Conservation (phyloP, 352 stramenopile species). For the Halophytophthora polymorphica region DNA sequence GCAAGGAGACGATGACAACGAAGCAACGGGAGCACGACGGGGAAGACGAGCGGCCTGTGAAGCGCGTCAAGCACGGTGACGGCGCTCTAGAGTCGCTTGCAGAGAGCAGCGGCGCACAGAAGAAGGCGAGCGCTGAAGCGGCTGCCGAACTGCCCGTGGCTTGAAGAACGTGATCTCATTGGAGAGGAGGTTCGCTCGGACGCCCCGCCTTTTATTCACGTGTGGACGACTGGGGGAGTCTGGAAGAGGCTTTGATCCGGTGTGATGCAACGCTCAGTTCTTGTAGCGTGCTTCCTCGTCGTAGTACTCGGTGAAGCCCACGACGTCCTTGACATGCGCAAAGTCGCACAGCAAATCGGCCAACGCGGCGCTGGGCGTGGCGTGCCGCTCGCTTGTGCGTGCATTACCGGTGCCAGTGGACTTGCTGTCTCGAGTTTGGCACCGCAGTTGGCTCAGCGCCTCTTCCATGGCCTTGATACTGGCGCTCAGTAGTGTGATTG, state of each 20-base stretch:
- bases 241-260: background rate
- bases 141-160: slow-evolving; percentile 1
- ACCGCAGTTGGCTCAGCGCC: slow-evolving; percentile 80
- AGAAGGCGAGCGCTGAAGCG: background rate
- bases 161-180: no score
- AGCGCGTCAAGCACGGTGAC: slow-evolving; percentile 26
- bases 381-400: slow-evolving; percentile 27
- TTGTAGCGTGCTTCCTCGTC: slow-evolving; percentile 73
- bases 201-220: no score
- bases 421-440: slow-evolving; percentile 22
- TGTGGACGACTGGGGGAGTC: no score
- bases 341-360: slow-evolving; percentile 89
- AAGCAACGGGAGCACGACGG: slow-evolving; percentile 16
- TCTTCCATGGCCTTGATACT: slow-evolving; percentile 92
- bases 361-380: slow-evolving; percentile 41
- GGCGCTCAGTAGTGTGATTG: slow-evolving; percentile 90
- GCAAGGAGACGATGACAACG: slow-evolving; percentile 1
- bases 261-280: slow-evolving; percentile 1
- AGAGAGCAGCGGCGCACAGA: no score
- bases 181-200: no score
- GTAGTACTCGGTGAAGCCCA: slow-evolving; percentile 93
- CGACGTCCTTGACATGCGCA: slow-evolving; percentile 88
- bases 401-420: background rate
- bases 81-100: background rate
- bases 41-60: slow-evolving; percentile 17